Conservation (phyloP, 768 basidiomycete genomes). For the Hemileccinum rubropunctum region DNA sequence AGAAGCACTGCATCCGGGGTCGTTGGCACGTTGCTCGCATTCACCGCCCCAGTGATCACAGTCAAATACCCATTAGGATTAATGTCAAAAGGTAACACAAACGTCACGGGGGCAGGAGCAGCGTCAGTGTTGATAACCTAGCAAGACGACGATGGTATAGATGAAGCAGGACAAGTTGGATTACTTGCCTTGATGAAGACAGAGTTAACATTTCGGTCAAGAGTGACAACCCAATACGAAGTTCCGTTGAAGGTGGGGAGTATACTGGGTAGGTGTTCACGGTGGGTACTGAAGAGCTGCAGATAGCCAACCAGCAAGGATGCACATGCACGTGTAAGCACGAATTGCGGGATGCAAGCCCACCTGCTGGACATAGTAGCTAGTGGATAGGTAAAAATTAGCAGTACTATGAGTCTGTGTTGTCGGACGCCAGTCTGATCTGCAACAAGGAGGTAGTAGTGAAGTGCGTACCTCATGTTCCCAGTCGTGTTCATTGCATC, state of each 20-base stretch:
- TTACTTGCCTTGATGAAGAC: slow-evolving; percentile 54
- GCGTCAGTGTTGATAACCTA: slow-evolving; percentile 52
- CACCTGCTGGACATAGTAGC: slow-evolving; percentile 60
- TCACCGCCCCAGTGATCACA: slow-evolving; percentile 45
- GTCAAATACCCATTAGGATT: slow-evolving; percentile 43
- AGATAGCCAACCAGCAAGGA: not conserved
- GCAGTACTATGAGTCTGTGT: slow-evolving; percentile 45
- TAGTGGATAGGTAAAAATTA: slow-evolving; percentile 52
- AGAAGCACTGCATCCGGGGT: slow-evolving; percentile 48
- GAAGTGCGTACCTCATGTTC: too few relatives aligned
- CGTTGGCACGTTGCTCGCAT: slow-evolving; percentile 53
- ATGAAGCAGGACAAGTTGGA: too few relatives aligned
- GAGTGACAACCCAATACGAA: slow-evolving; percentile 58
- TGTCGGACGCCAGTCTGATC: too few relatives aligned
- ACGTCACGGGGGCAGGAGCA: slow-evolving; percentile 40
- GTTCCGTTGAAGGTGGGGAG: slow-evolving; percentile 47
- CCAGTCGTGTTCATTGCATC: too few relatives aligned
- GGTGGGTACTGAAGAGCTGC: slow-evolving; percentile 60
- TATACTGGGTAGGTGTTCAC: slow-evolving; percentile 58
- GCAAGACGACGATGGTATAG: not conserved
- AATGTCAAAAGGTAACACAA: slow-evolving; percentile 53
- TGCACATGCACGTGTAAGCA: too few relatives aligned
- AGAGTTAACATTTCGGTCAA: slow-evolving; percentile 16
- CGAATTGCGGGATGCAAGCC: too few relatives aligned
- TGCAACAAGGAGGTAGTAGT: too few relatives aligned